These are phyloP conservation scores for Alopecurus myosuroides DNA, from an alignment of 176 grass and related monocot species.

Conservation along the genomic window DNA sequence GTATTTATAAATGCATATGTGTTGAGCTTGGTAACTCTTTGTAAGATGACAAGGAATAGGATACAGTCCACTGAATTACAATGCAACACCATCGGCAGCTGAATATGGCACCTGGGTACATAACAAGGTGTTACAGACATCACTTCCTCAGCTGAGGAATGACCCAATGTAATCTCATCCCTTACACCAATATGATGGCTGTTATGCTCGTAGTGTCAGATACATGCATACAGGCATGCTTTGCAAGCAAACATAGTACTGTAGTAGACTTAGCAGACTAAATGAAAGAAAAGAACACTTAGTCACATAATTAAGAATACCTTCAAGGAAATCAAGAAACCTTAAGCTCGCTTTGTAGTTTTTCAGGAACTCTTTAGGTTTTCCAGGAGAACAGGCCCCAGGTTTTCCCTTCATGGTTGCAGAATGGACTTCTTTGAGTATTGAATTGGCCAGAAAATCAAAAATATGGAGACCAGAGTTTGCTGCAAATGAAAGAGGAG, in stretches of 20 bases:
- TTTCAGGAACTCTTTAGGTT: constrained; percentile 79
- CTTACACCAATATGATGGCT: not conserved
- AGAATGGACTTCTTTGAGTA: constrained; percentile 86
- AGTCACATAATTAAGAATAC: constrained; percentile 31
- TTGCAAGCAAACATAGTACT: not conserved
- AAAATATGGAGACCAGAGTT: constrained; percentile 99
- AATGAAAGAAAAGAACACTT: not conserved
- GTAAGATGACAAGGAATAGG: not conserved
- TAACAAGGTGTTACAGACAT: not conserved
- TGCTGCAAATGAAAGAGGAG: constrained; percentile 48
- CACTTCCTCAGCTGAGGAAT: not conserved
- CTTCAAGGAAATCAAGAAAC: constrained; percentile 95
- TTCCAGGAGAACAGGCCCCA: constrained; percentile 89
- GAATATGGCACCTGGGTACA: not conserved
- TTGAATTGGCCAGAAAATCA: constrained; percentile 94
- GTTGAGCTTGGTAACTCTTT: not conserved
- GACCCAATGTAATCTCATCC: not conserved
- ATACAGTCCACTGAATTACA: not conserved
- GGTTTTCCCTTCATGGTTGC: constrained; percentile 87
- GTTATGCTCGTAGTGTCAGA: not conserved
- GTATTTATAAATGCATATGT: not conserved
- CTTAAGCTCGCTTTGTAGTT: constrained; percentile 89
- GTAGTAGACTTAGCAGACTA: not conserved
- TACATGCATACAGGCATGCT: not conserved
- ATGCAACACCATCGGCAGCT: not conserved